phyloP scores from a whole-genome alignment of 202 grass and related monocot species.

The Zizania palustris region DNA sequence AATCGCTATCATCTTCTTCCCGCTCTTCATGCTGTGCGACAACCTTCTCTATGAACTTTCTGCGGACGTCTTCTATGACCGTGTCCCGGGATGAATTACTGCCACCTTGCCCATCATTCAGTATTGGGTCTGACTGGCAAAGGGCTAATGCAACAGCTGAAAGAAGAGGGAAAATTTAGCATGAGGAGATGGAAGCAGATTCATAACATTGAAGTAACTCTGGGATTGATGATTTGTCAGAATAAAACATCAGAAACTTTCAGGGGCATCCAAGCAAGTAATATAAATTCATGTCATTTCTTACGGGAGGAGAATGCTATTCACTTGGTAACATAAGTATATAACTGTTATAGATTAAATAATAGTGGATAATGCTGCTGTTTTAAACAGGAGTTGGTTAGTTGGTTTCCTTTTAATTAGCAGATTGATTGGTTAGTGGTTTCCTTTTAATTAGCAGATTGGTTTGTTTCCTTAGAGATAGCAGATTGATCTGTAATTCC shows the following conservation, averaged over 20 bases:
- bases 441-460: no score
- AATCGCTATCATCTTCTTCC: conserved; percentile 86
- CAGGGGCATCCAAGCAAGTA: conserved; percentile 3
- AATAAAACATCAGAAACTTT: conserved; percentile 25
- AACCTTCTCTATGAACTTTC: conserved; percentile 94
- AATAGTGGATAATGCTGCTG: no score
- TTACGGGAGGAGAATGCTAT: neutral
- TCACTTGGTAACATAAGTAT: conserved; percentile 6
- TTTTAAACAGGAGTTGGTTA: no score
- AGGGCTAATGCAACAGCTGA: conserved; percentile 89
- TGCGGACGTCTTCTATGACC: conserved; percentile 85
- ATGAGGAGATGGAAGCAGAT: conserved; percentile 6
- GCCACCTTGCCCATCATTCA: conserved; percentile 82
- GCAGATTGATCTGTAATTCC: no score
- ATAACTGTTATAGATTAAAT: no score
- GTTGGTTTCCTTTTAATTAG: no score
- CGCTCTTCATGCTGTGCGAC: conserved; percentile 74
- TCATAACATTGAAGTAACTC: neutral
- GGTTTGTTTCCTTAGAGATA: no score
- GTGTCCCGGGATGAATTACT: conserved; percentile 66
- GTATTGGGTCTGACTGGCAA: conserved; percentile 81
- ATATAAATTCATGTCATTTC: neutral
- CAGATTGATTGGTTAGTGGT: no score
- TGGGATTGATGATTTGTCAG: neutral
- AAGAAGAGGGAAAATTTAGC: conserved; percentile 13